Evolutionary conservation across 2,329 filamentous ascomycete genomes (phyloP), one percentile per base, ranked within the genome.

Genomic region (Sarocladium kiliense): DNA sequence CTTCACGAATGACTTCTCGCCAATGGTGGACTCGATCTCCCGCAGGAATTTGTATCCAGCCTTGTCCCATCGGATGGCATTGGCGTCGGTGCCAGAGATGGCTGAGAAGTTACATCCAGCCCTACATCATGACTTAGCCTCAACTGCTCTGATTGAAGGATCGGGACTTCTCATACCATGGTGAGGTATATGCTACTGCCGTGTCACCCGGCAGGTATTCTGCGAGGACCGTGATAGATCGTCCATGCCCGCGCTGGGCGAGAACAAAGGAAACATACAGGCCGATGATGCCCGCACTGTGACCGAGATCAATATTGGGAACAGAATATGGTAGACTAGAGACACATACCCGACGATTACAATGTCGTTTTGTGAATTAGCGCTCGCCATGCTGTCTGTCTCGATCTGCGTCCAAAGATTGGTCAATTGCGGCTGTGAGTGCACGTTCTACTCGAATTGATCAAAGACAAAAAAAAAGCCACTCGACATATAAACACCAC

Each of bases 51-150:
- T 60, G 42, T 76, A 76, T 0, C 73, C 72, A 2, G 66, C 54
- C 1, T 63, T 65, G 54, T 76, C 74, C 73, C 73, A 76, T 26
- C 66, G 68, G 41, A 75, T 57, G 0, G 72, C 73, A 49, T 75
- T 75, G 18, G 62, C 57, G 51, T 75, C 71, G 14, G 60, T 68
- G 21, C 72, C 72, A 0, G 73, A 74, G 44, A 75, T 72, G 37
- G 70, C 72, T 1, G 73, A 76, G 58, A 75, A 75, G 58, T 76
- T 76, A 56, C 70, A 73, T 2, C 73, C 73, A 10, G 73, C 73
- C 72, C 11, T 66, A 53, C 1, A 63, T 18, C 12, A 39, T 6
- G n/a, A 5, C 5, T 39, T 6, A 39, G 36, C 7, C 5, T 39
- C 5, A 39, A 5, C 5, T 16, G n/a, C n/a, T 16, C n/a, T 6